These are phyloP conservation scores for Microbotryum scabiosae DNA, from an alignment of 1,284 basidiomycete genomes.

Conservation along the genomic window DNA sequence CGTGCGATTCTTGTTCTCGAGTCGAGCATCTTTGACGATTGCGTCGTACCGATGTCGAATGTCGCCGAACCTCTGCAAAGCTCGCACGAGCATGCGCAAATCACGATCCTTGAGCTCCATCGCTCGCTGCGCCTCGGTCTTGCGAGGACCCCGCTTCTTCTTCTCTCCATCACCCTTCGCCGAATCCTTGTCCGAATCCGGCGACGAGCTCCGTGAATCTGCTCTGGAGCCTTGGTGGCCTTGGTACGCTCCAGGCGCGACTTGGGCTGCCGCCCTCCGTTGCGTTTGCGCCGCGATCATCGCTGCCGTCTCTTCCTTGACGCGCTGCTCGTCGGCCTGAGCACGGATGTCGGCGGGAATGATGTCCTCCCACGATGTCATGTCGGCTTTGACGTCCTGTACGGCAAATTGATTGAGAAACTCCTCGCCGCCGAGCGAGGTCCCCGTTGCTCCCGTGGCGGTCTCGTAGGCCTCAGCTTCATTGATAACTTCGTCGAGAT, in stretches of 20 bases:
- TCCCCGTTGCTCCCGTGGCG: slow-evolving; percentile 52
- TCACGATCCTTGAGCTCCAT: slow-evolving; percentile 97
- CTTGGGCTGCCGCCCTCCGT: slow-evolving; percentile 74
- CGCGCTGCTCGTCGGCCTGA: slow-evolving; percentile 44
- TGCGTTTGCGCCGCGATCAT: slow-evolving; percentile 50
- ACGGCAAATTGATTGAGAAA: slow-evolving; percentile 95
- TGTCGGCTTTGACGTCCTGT: slow-evolving; percentile 95
- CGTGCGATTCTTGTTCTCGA: slow-evolving; percentile 86
- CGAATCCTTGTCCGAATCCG: slow-evolving; percentile 46
- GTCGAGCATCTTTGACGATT: slow-evolving; percentile 86
- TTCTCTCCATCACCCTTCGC: slow-evolving; percentile 19
- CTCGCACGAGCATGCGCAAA: slow-evolving; percentile 87
- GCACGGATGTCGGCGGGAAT: slow-evolving; percentile 89
- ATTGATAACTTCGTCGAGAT: slow-evolving; percentile 94
- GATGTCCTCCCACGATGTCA: slow-evolving; percentile 93
- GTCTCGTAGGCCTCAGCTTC: slow-evolving; percentile 97
- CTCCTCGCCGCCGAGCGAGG: slow-evolving; percentile 90
- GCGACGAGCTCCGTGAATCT: slow-evolving; percentile 47
- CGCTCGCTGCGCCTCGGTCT: slow-evolving; percentile 77
- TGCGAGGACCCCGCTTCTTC: slow-evolving; percentile 40
- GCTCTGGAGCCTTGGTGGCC: slow-evolving; percentile 80
- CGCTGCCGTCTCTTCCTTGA: slow-evolving; percentile 54
- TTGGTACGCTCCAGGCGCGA: slow-evolving; percentile 64
- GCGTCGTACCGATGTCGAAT: slow-evolving; percentile 88
- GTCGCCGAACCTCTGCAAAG: slow-evolving; percentile 95